Percentiles rank a stretch among this genome's conserved stretches.
Conservation (phyloP, 768 basidiomycete genomes). For the Mycena olivaceomarginata region DNA sequence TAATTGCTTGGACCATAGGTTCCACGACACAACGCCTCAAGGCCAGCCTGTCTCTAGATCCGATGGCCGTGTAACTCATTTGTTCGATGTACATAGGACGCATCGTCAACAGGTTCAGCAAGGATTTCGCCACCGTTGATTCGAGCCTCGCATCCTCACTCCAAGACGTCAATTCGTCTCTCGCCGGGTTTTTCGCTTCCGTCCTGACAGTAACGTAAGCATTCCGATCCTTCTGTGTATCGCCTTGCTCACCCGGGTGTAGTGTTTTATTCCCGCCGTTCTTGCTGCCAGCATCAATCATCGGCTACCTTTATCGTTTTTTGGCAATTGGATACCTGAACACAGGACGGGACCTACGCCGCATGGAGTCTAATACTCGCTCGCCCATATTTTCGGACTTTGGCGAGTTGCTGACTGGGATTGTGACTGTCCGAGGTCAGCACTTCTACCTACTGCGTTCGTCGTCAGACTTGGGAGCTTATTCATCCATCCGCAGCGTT, state of each 20-base stretch:
- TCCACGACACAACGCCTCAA: constrained; percentile 78
- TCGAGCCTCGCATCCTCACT: constrained; percentile 79
- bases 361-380: constrained; percentile 93
- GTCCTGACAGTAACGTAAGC: constrained; percentile 83
- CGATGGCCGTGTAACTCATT: too few species aligned
- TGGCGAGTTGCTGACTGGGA: constrained; percentile 86
- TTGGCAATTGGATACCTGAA: constrained; percentile 79
- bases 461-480: too few species aligned
- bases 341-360: constrained; percentile 88
- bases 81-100: constrained; percentile 69
- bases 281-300: constrained; percentile 54
- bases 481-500: constrained; percentile 65
- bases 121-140: constrained; percentile 94
- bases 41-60: too few species aligned
- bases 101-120: constrained; percentile 86
- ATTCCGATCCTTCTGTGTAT: constrained; percentile 72
- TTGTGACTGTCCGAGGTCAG: constrained; percentile 87
- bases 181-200: constrained; percentile 87
- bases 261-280: constrained; percentile 80
- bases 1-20: neutral
- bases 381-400: constrained; percentile 92
- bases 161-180: constrained; percentile 84
- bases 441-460: too few species aligned
- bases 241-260: constrained; percentile 49
- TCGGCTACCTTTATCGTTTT: constrained; percentile 66